Evolutionary conservation across 495 filamentous ascomycete genomes (phyloP).

Genomic region (Articulospora tetracladia): DNA sequence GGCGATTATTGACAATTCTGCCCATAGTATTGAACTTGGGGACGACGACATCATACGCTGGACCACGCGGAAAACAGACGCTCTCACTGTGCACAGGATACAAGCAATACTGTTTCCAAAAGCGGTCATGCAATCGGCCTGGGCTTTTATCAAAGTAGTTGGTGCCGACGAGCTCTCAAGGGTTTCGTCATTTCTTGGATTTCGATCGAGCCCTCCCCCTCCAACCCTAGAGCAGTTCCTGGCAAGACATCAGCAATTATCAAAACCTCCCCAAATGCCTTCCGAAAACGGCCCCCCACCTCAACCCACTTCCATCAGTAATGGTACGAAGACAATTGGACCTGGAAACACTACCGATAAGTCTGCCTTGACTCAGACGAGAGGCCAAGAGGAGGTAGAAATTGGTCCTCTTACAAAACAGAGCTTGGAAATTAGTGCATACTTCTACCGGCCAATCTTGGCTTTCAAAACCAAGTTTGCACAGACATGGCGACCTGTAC

Average conservation of each 20-base stretch:
- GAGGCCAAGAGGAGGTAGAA: not conserved
- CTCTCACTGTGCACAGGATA: constrained; percentile 34
- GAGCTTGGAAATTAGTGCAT: constrained; percentile 22
- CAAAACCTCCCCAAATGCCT: constrained; percentile 1
- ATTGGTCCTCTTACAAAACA: not conserved
- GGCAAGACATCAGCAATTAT: constrained; percentile 11
- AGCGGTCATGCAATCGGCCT: constrained; percentile 34
- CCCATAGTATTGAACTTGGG: constrained; percentile 52
- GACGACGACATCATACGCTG: constrained; percentile 47
- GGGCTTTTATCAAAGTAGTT: constrained; percentile 27
- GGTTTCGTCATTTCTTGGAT: constrained; percentile 18
- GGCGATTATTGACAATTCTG: constrained; percentile 8
- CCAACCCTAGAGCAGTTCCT: constrained; percentile 19
- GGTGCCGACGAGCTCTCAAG: constrained; percentile 26
- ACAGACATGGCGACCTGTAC: constrained; percentile 39
- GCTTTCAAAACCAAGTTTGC: constrained; percentile 52
- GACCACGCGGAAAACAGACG: constrained; percentile 41
- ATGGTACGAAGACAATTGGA: constrained; percentile 4
- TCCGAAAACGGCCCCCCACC: constrained; percentile 8
- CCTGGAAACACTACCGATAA: constrained; percentile 26
- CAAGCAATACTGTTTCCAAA: constrained; percentile 37
- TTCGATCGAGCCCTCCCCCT: constrained; percentile 6
- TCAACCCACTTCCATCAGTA: not conserved
- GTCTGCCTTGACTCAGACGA: constrained; percentile 1
- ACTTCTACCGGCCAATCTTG: constrained; percentile 30